Base-by-base conservation (phyloP, 805 yeast genomes). In the Candida golubevii region DNA sequence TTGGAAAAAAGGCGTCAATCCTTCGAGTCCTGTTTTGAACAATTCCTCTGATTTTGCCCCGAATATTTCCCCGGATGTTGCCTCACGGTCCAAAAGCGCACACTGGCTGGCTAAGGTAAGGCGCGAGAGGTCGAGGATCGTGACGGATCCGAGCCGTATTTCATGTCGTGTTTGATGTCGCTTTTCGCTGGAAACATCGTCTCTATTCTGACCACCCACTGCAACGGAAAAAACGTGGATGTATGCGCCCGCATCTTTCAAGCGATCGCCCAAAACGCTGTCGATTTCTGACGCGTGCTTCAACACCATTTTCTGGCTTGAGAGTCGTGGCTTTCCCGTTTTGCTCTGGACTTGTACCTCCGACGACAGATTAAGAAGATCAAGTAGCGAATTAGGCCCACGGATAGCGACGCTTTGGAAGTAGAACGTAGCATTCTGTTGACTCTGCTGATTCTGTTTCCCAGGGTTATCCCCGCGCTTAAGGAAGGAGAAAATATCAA, bases 221-320 rank as follows among this genome's bases (percentile, higher is more conserved):
- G 27, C 38, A 15, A 42, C 18, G 7, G 45, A 33, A 27, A 42
- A 33, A 9, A 42, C 38, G 18, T 42, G 34, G 7, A 42, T 8
- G 34, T 31, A 33, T 8, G 33, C 38, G 13, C 41, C 45, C 5
- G 31, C 10, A 11, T n/a, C n/a, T 1, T 31, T 12, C 3, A 6
- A 13, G 4, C 6, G 26, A 14, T 36, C 26, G 8, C 26, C n/a
- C 9, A 42, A 26, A 7, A 37, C 26, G 26, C 11, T 7, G 3
- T 41, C 10, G 18, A 42, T 34, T 9, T 42, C 42, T 4, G 41
- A 28, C 11, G 31, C 33, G 14, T 32, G 29, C 8, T 29, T 39
- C 32, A 50, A 43, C 1, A 39, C 33, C 54, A 50, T 48, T 35
- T 39, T 40, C 30, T 50, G 51, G 31, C 54, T 50, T 4, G 30